Evolutionary conservation across 2,329 filamentous ascomycete genomes (phyloP), one percentile per base, ranked within the genome.

Genomic region (Rutstroemia sp.): DNA sequence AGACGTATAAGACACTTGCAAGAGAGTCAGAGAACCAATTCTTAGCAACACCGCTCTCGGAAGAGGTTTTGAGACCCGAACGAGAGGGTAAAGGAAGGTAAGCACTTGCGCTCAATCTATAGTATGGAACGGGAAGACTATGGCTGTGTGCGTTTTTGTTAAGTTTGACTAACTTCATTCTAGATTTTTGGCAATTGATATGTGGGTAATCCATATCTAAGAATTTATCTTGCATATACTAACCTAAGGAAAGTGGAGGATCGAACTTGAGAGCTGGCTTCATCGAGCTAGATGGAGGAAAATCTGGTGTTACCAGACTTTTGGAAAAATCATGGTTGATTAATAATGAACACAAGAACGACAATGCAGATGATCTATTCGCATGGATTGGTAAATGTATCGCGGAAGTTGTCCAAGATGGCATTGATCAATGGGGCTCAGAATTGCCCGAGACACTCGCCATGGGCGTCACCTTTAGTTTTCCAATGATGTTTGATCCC

Each of bases 301-400:
- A 48, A 25, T 45, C 57, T 7, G 19, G 38, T 61, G 65, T 65
- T 10, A 57, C 47, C 36, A 58, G 84, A 48, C 78, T 80, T 5
- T 72, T 89, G 55, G 88, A 91, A 68, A 84, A 78, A 61, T 81
- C 81, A 54, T 91, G 87, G 87, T 81, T 86, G 7, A 92, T 92
- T 63, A 80, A 79, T 48, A 82, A 90, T 44, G 81, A 86, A 54
- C 72, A 91, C 60, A 90, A 90, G 67, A 82, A 80, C 69, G 83
- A 90, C 63, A 85, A 91, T 60, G 82, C 86, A 1, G 83, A 89
- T 56, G 83, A 84, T 57, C 74, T 92, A 2, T 94, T 94, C 69
- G 72, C 78, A n/a, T 94, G 88, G 88, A 89, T 94, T 62, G 89
- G 88, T 25, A 76, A 80, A 63, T 88, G 86, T 65, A 89, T 94